A percentile compares a stretch with the other conserved stretches of the same genome.
Evolutionary conservation across 768 basidiomycete species (phyloP).

Genomic region (Tricholoma matsutake): DNA sequence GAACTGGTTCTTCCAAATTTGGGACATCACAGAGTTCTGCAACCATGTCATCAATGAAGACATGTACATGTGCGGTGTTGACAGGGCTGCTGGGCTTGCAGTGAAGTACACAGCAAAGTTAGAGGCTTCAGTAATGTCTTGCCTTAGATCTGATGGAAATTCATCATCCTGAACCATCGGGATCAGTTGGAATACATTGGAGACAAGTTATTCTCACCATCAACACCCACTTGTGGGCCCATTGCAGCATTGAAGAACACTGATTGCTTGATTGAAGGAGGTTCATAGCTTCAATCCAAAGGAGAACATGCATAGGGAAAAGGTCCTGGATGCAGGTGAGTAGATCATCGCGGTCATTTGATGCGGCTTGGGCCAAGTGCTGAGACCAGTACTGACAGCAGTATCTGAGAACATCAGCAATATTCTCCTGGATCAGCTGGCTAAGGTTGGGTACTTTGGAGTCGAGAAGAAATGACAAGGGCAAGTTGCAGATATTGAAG

Average conservation of each 20-base stretch:
- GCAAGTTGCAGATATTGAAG: constrained; percentile 21
- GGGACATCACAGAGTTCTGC: background rate
- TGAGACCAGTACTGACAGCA: constrained; percentile 4
- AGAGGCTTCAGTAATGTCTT: constrained; percentile 12
- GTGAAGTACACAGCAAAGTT: constrained; percentile 18
- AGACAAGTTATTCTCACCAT: background rate
- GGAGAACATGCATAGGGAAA: constrained; percentile 16
- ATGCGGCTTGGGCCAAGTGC: background rate
- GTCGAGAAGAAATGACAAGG: constrained; percentile 17
- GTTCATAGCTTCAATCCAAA: constrained; percentile 29
- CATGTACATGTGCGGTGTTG: constrained; percentile 19
- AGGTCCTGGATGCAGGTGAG: constrained; percentile 5
- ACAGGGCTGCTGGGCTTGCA: constrained; percentile 10
- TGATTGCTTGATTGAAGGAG: constrained; percentile 12
- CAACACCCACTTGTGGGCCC: constrained; percentile 2
- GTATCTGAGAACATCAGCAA: background rate
- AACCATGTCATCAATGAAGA: constrained; percentile 18
- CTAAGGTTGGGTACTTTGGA: constrained; percentile 1
- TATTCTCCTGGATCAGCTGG: constrained; percentile 9
- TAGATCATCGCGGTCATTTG: background rate
- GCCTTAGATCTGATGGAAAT: background rate
- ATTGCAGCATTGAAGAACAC: constrained; percentile 18
- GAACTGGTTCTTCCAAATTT: background rate
- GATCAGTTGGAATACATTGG: background rate
- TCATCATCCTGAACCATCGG: background rate